Conservation (phyloP, 805 yeast genomes). For the Zygosaccharomyces lentus region DNA sequence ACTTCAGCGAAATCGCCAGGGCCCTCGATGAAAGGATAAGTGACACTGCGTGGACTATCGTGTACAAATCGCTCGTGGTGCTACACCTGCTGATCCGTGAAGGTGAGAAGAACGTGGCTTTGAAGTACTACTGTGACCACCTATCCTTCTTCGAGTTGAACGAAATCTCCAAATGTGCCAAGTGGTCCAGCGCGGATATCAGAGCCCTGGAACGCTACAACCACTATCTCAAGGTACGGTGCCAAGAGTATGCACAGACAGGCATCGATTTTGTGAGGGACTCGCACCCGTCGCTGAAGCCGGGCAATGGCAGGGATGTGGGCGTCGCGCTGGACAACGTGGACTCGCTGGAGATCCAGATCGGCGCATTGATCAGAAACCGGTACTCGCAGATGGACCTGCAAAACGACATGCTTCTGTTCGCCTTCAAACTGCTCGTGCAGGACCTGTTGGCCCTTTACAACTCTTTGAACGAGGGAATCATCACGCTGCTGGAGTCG, state of each 20-base stretch:
- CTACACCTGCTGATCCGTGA: constrained; percentile 89
- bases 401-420: constrained; percentile 75
- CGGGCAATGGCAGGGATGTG: constrained; percentile 51
- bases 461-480: constrained; percentile 92
- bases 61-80: constrained; percentile 79
- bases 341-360: constrained; percentile 79
- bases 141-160: constrained; percentile 49
- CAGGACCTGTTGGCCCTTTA: constrained; percentile 81
- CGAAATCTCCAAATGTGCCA: constrained; percentile 33
- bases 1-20: constrained; percentile 66
- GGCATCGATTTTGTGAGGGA: constrained; percentile 76
- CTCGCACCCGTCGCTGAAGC: constrained; percentile 47
- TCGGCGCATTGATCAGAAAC: constrained; percentile 68
- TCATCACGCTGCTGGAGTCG: constrained; percentile 86
- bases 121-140: constrained; percentile 51
- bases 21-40: constrained; percentile 58
- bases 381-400: constrained; percentile 75
- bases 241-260: constrained; percentile 61
- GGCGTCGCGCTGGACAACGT: constrained; percentile 78
- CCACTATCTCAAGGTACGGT: constrained; percentile 63
- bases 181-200: constrained; percentile 42
- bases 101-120: constrained; percentile 74
- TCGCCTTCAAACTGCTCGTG: constrained; percentile 84
- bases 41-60: constrained; percentile 88
- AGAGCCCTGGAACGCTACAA: constrained; percentile 61